Evolutionary conservation across 805 yeast genomes (phyloP).

Genomic region (Candida arabinofermentans): DNA sequence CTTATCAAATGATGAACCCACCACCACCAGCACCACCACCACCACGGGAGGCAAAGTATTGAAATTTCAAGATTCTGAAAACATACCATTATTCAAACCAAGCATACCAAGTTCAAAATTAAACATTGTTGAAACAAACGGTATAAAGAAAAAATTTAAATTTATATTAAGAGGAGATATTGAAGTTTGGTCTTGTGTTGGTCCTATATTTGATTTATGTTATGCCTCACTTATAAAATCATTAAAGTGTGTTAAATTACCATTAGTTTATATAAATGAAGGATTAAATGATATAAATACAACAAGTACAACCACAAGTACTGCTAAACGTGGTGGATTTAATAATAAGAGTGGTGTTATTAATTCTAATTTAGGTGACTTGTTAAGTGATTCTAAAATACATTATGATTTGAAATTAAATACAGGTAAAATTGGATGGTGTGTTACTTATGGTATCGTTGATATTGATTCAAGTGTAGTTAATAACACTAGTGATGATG

Average conservation of each 20-base stretch:
- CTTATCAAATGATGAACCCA: slow-evolving; percentile 47
- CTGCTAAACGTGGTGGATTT: slow-evolving; percentile 13
- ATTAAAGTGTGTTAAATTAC: slow-evolving; percentile 54
- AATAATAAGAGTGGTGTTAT: slow-evolving; percentile 36
- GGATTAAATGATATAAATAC: slow-evolving; percentile 45
- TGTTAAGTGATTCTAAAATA: slow-evolving; percentile 51
- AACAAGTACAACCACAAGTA: neutral
- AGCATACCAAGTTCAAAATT: neutral
- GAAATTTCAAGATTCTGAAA: slow-evolving; percentile 12
- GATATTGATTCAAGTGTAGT: slow-evolving; percentile 36
- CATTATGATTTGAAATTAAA: slow-evolving; percentile 38
- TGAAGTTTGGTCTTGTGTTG: slow-evolving; percentile 74
- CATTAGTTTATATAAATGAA: slow-evolving; percentile 66
- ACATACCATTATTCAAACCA: neutral
- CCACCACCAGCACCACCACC: too few species aligned
- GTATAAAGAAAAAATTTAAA: slow-evolving; percentile 45
- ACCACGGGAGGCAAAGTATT: slow-evolving; percentile 44
- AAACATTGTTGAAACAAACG: slow-evolving; percentile 22
- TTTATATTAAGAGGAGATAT: slow-evolving; percentile 68
- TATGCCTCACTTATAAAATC: slow-evolving; percentile 68
- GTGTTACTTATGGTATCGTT: slow-evolving; percentile 60
- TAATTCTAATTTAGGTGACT: slow-evolving; percentile 35
- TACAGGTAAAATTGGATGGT: slow-evolving; percentile 35
- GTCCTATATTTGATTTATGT: slow-evolving; percentile 75
- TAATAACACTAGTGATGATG: slow-evolving; percentile 10